Evolutionary conservation across 257 asterid species (phyloP).

Genomic region (Mentha longifolia): DNA sequence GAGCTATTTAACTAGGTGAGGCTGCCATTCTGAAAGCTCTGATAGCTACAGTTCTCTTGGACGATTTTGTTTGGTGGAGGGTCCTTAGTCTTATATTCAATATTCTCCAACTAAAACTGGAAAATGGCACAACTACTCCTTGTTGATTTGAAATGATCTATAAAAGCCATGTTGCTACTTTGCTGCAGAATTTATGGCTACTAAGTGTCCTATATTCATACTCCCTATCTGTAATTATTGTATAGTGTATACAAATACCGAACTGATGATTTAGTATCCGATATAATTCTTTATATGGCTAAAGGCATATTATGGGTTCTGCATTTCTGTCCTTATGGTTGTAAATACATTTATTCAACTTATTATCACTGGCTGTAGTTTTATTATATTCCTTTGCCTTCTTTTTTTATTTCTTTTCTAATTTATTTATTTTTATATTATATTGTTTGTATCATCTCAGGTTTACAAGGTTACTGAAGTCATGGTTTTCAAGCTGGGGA

Average conservation of each 20-base stretch:
- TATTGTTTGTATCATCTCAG: conserved; percentile 46
- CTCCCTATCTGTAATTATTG: background rate
- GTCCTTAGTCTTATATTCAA: background rate
- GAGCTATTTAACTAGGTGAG: background rate
- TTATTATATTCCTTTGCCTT: background rate
- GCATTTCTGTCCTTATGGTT: background rate
- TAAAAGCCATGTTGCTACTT: background rate
- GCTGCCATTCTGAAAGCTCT: background rate
- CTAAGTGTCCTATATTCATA: background rate
- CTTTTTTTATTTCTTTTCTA: too few species aligned
- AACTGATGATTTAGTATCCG: background rate
- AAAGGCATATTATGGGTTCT: background rate
- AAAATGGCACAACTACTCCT: background rate
- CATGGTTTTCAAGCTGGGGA: conserved; percentile 47
- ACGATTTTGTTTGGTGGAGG: background rate
- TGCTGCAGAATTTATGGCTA: background rate
- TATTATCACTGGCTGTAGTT: conserved; percentile 1
- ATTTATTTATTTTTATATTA: too few species aligned
- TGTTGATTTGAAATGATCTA: background rate
- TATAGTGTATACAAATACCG: background rate
- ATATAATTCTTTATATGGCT: conserved; percentile 6
- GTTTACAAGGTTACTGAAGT: conserved; percentile 64
- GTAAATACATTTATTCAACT: conserved; percentile 7
- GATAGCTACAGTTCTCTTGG: background rate
- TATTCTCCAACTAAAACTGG: background rate